A percentile compares a stretch with the other conserved stretches of the same genome.
Conservation (phyloP, 495 filamentous ascomycete genomes). For the Neurospora sp. region DNA sequence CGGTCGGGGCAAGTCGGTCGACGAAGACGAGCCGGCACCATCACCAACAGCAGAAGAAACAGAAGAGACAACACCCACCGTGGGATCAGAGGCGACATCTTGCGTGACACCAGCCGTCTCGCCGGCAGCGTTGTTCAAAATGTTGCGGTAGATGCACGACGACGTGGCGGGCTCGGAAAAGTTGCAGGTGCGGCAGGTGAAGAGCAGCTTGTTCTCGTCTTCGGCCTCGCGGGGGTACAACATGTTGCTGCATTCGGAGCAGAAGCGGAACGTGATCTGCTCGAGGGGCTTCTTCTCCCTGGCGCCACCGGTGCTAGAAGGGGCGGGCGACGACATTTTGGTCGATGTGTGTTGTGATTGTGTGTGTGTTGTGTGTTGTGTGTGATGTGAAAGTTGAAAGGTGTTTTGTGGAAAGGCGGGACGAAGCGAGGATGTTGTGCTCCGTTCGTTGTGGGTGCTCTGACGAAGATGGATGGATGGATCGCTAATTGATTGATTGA, state of each 20-base stretch:
- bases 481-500: neutral
- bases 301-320: conserved; percentile 37
- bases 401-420: neutral
- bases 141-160: conserved; percentile 85
- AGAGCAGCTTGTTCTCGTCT: conserved; percentile 39
- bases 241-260: conserved; percentile 97
- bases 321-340: conserved; percentile 49
- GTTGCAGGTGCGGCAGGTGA: conserved; percentile 79
- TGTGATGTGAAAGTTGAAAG: neutral
- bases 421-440: neutral
- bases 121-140: conserved; percentile 76
- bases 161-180: conserved; percentile 76
- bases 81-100: conserved; percentile 93
- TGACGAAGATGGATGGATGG: neutral
- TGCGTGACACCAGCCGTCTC: conserved; percentile 96
- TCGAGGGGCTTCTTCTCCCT: conserved; percentile 49
- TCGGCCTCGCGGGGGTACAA: conserved; percentile 92
- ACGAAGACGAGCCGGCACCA: conserved; percentile 17
- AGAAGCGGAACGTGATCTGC: conserved; percentile 92
- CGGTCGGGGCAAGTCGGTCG: neutral
- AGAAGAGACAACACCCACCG: conserved; percentile 56
- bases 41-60: conserved; percentile 19
- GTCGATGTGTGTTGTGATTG: neutral
- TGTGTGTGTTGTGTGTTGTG: neutral
- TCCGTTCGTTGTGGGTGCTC: neutral